Conservation (phyloP, 1,284 basidiomycete species). For the Trametes pubescens region DNA sequence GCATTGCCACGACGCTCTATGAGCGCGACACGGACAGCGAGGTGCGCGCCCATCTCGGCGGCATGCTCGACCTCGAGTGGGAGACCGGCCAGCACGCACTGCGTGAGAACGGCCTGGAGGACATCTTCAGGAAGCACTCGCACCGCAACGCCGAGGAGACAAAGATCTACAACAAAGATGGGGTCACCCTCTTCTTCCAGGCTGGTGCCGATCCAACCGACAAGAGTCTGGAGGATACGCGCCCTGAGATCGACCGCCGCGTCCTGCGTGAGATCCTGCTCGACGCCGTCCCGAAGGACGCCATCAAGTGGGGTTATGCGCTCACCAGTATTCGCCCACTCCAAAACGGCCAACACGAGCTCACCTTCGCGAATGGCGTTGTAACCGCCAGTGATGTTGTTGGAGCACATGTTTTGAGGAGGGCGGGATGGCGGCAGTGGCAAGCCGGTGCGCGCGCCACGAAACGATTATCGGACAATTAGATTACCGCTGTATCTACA, state of each 20-base stretch:
- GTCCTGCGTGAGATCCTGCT: slow-evolving; percentile 25
- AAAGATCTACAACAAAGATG: slow-evolving; percentile 11
- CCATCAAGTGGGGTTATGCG: slow-evolving; percentile 22
- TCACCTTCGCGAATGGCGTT: slow-evolving; percentile 22
- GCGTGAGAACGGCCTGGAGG: slow-evolving; percentile 28
- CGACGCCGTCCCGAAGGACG: slow-evolving; percentile 19
- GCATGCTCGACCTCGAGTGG: slow-evolving; percentile 29
- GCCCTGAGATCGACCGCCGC: slow-evolving; percentile 30
- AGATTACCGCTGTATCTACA: too few species aligned
- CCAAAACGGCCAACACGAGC: slow-evolving; percentile 20
- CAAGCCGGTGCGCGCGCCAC: too few species aligned
- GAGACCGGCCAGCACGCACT: slow-evolving; percentile 28
- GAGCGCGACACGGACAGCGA: slow-evolving; percentile 22
- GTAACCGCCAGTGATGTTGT: slow-evolving; percentile 36
- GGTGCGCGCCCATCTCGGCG: slow-evolving; percentile 25
- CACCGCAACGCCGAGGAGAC: slow-evolving; percentile 23
- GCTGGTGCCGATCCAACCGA: neutral
- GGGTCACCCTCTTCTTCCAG: slow-evolving; percentile 8
- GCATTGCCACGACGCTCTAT: slow-evolving; percentile 29
- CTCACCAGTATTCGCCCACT: slow-evolving; percentile 12
- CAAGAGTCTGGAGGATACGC: slow-evolving; percentile 7
- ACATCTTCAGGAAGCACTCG: slow-evolving; percentile 13
- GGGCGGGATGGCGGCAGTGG: too few species aligned
- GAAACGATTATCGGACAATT: too few species aligned
- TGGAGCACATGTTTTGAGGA: too few species aligned